Evolutionary conservation across 2,329 filamentous ascomycete species (phyloP).

Genomic region (Coniosporium tulheliwenetii): DNA sequence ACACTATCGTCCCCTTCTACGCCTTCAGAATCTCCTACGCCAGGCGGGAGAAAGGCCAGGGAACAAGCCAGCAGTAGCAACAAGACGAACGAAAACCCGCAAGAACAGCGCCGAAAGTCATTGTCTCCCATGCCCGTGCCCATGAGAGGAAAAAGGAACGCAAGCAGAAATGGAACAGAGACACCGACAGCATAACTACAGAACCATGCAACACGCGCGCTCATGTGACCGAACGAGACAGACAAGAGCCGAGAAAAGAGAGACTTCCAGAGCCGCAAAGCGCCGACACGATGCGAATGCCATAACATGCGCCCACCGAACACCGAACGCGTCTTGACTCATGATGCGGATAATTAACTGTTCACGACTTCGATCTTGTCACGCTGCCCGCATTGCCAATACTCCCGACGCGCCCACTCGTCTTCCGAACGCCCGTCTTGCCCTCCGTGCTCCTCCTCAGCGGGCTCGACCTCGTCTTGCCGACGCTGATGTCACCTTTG

Average conservation of each 20-base stretch:
- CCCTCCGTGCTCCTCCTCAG: constrained; percentile 28
- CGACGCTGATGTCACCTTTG: constrained; percentile 26
- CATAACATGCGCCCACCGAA: background rate
- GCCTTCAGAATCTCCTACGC: too few relatives aligned
- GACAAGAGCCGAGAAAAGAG: background rate
- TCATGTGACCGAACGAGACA: too few relatives aligned
- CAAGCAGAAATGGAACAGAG: too few relatives aligned
- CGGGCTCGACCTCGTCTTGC: constrained; percentile 28
- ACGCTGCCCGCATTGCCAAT: constrained; percentile 13
- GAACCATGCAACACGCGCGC: too few relatives aligned
- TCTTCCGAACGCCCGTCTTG: constrained; percentile 34
- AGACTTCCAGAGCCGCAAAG: background rate
- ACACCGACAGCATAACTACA: too few relatives aligned
- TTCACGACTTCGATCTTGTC: constrained; percentile 2
- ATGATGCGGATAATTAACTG: background rate
- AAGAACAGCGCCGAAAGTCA: too few relatives aligned
- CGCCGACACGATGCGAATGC: background rate
- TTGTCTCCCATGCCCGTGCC: too few relatives aligned
- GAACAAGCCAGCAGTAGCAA: too few relatives aligned
- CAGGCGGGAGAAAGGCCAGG: too few relatives aligned
- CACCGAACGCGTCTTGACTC: background rate
- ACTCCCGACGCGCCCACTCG: constrained; percentile 33
- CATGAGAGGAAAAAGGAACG: too few relatives aligned
- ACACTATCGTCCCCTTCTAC: too few relatives aligned
- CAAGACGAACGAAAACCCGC: too few relatives aligned